Evolutionary conservation across 1,284 basidiomycete species (phyloP).

Genomic region (Coniferiporia sulphurascens): DNA sequence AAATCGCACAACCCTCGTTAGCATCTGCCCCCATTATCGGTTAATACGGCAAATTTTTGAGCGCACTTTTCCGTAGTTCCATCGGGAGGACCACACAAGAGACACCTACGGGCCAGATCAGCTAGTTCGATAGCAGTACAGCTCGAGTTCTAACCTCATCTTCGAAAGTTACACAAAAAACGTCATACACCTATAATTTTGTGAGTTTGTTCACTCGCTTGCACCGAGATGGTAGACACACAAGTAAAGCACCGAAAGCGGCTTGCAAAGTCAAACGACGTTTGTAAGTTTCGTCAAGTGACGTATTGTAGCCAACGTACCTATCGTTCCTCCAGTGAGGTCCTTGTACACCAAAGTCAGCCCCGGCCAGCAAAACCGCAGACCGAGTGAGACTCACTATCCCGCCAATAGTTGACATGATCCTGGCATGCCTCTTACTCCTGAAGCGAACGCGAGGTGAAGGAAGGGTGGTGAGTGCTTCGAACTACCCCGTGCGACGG

Average conservation of each 20-base stretch:
- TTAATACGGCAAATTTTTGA: not conserved
- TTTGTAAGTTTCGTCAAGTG: not conserved
- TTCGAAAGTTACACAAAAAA: constrained; percentile 13
- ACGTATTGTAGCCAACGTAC: not conserved
- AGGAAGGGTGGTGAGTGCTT: too few relatives aligned
- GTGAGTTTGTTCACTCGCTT: not conserved
- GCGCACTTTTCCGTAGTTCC: constrained; percentile 15
- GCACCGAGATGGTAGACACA: not conserved
- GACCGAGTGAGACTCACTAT: constrained; percentile 5
- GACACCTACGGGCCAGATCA: constrained; percentile 1
- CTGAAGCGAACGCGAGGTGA: too few relatives aligned
- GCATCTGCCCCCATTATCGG: not conserved
- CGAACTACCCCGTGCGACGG: too few relatives aligned
- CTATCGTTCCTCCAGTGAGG: constrained; percentile 13
- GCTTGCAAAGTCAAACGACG: not conserved
- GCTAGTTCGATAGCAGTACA: not conserved
- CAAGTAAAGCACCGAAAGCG: constrained; percentile 14
- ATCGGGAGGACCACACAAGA: constrained; percentile 12
- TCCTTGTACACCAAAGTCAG: constrained; percentile 1
- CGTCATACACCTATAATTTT: constrained; percentile 8
- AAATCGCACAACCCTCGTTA: not conserved
- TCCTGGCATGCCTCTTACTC: not conserved
- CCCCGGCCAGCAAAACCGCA: not conserved
- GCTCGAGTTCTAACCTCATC: constrained; percentile 6
- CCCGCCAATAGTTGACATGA: constrained; percentile 12